Base-by-base conservation (phyloP, 371 early-diverging fungal genomes). In the Rhizopus microsporus region DNA sequence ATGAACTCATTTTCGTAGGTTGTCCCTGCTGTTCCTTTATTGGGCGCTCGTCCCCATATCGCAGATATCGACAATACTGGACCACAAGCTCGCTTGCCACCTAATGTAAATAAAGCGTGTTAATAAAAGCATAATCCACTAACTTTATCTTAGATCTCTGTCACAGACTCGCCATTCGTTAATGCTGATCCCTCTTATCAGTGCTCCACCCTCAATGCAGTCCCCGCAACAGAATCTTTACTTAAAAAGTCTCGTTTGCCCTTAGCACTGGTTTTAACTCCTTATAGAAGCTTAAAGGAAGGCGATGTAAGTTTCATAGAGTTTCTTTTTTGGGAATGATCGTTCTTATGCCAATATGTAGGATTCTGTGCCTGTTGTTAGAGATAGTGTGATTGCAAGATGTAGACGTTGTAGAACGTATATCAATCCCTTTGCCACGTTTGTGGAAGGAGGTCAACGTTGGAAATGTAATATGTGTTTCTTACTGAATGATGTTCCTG, bases 381-480 rank as follows among this genome's bases (percentile, higher is more conserved):
- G 85, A 34, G 91, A 96, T 66, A 75, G 83, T 51, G 82, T 85
- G 23, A 95, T 98, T 81, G 89, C 93, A 44, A 87, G 98, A 46
- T 98, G 98, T 75, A 84, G 96, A 55, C 84, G 95, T 17, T 98
- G 98, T 75, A 82, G 97, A 62, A 90, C 96, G 5, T 98, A 98
- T 63, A 93, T 98, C 67, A 97, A 97, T 66, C 97, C 97, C 7
- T 98, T 89, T 74, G 90, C 96, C 5, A 87, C 86, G 45, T 96
- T 94, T 80, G 87, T 93, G 0, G 96, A 96, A 62, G 93, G 93
- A 40, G 95, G 94, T 16, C 88, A 89, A 40, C 85, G 93, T 40
- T 98, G 97, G 98, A 90, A 90, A 70, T 98, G 98, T 73, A 97
- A 97, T 71, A 81, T 97, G 83, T 98, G 98, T 74, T 88, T 83